Percentiles rank a stretch among this genome's conserved stretches.
phyloP scores from a whole-genome alignment of 2,329 filamentous ascomycete species.

The Fusarium keratoplasticum region DNA sequence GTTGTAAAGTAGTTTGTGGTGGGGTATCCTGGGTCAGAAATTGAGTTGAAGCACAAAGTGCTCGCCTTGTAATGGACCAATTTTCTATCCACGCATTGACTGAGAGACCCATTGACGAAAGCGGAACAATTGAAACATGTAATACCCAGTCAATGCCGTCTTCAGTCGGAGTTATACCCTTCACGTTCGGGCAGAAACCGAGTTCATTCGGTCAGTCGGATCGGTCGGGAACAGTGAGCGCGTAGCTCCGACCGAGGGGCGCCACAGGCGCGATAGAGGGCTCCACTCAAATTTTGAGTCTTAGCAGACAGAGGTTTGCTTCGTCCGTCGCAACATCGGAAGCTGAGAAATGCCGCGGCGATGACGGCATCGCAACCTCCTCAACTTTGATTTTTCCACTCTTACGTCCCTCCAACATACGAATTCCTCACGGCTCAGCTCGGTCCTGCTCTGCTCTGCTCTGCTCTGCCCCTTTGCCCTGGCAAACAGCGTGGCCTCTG shows the following conservation, averaged over 20 bases:
- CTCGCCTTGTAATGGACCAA: not conserved
- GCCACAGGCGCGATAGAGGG: conserved; percentile 24
- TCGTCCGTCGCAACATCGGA: conserved; percentile 42
- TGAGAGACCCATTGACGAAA: not conserved
- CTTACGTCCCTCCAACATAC: conserved; percentile 21
- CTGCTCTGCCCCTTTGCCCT: conserved; percentile 4
- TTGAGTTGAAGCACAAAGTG: not conserved
- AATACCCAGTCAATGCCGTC: not conserved
- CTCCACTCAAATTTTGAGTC: conserved; percentile 40
- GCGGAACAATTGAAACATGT: not conserved
- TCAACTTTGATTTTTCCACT: conserved; percentile 37
- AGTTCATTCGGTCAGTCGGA: conserved; percentile 33
- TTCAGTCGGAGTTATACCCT: conserved; percentile 5
- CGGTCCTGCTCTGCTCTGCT: not conserved
- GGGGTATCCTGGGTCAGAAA: not conserved
- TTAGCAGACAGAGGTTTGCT: conserved; percentile 17
- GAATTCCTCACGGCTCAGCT: conserved; percentile 8
- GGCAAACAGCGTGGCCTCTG: conserved; percentile 36
- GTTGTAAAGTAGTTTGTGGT: not conserved
- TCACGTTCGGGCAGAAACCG: conserved; percentile 22
- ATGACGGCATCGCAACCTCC: conserved; percentile 49
- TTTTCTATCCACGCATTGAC: not conserved
- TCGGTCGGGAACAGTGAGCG: conserved; percentile 24
- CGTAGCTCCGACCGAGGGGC: conserved; percentile 40
- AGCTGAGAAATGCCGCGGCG: conserved; percentile 49